Evolutionary conservation across 2,329 filamentous ascomycete genomes (phyloP), one percentile per base, ranked within the genome.

Genomic region (Pseudonectria buxi): DNA sequence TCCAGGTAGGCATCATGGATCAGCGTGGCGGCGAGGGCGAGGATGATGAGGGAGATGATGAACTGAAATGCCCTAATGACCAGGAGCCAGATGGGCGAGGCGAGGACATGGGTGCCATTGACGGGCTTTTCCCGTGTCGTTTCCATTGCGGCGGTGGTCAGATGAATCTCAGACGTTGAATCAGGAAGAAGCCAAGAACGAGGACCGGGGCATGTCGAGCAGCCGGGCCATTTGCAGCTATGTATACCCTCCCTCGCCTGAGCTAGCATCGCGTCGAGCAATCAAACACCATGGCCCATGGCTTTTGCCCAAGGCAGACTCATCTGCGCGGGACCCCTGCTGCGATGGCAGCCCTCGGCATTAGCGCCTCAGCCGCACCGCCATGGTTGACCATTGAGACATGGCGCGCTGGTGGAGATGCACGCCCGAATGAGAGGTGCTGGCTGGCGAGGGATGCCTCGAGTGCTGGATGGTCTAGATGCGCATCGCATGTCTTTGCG

Each of bases 31-130:
- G 65, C 54, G 26, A 69, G 48, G n/a, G 47, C 67, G n/a, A 72
- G 48, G 16, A 68, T 55, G 15, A 68, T 44, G 26, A 72, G 24
- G 3, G 65, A 57, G 11, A 72, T 9, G 18, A 71, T 32, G 32
- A 67, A 46, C 40, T 71, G 67, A 26, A 61, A 42, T 12, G 58
- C 54, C 9, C 67, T 64, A 15, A 67, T 32, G 13, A 58, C 55
- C 16, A 62, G 49, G n/a, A 72, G 47, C 67, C 68, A 71, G 13
- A 50, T 35, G 7, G 69, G 67, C 14, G 66, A 61, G 24, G 53
- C 44, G 37, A 71, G 61, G 38, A 70, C 46, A 36, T 61, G 48
- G 13, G 18, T 9, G 5, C 37, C 40, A 18, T 35, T 11, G 10
- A 25, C 22, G 2, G 14, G 30, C 30, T 42, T 47, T 33, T 40